phyloP scores from a whole-genome alignment of 2,329 filamentous ascomycete genomes.

The Aspergillus clavatus region DNA sequence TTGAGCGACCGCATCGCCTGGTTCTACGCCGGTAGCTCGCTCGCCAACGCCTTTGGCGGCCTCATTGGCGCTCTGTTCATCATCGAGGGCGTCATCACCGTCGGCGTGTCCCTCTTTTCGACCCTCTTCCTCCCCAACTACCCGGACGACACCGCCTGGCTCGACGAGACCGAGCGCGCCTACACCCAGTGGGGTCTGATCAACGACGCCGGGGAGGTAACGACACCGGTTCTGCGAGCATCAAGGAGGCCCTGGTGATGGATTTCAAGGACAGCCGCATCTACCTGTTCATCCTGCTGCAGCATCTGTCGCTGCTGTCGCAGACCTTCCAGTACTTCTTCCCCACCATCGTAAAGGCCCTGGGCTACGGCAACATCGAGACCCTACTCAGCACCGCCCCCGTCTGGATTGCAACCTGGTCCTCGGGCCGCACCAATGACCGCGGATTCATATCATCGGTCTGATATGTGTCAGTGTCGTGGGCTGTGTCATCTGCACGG shows the following conservation, averaged over 20 bases:
- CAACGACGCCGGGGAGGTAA: constrained; percentile 46
- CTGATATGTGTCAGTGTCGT: constrained; percentile 50
- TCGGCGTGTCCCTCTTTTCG: constrained; percentile 32
- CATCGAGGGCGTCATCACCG: constrained; percentile 37
- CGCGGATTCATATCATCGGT: constrained; percentile 54
- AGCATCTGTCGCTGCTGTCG: constrained; percentile 45
- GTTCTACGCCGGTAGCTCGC: constrained; percentile 45
- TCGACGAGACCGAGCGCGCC: constrained; percentile 48
- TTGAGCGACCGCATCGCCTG: constrained; percentile 45
- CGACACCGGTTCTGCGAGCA: constrained; percentile 38
- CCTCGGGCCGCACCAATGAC: constrained; percentile 51
- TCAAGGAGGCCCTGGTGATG: constrained; percentile 43
- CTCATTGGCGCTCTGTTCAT: constrained; percentile 46
- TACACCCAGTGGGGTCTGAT: constrained; percentile 52
- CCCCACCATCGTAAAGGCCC: constrained; percentile 57
- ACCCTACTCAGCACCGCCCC: constrained; percentile 46
- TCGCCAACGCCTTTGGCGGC: constrained; percentile 51
- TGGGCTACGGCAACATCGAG: constrained; percentile 50
- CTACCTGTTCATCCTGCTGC: constrained; percentile 43
- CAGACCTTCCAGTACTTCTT: constrained; percentile 64
- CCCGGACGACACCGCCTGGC: constrained; percentile 50
- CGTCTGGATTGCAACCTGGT: constrained; percentile 55
- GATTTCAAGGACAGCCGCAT: constrained; percentile 29
- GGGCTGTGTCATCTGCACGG: constrained; percentile 54
- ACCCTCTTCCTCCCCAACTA: constrained; percentile 46